Conservation (phyloP, 2,329 filamentous ascomycete genomes). For the Fusarium stilboides region DNA sequence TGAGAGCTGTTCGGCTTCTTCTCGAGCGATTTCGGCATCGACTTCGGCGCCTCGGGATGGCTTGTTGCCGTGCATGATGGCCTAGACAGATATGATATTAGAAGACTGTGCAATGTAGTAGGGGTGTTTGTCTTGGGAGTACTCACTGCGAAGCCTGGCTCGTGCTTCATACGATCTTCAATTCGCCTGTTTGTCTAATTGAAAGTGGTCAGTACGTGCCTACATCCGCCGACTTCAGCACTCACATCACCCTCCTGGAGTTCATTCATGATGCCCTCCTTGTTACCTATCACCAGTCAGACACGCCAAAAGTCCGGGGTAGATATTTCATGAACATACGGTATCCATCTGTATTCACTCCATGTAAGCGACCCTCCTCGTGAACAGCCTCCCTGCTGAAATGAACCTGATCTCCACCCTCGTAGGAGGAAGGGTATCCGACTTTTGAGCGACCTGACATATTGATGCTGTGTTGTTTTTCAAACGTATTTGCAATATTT, state of each 20-base stretch:
- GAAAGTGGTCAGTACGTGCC: background rate
- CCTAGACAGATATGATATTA: background rate
- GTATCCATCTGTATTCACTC: conserved; percentile 30
- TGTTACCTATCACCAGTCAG: conserved; percentile 8
- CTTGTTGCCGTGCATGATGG: conserved; percentile 33
- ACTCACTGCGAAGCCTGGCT: conserved; percentile 33
- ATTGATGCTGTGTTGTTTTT: background rate
- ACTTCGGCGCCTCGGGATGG: conserved; percentile 30
- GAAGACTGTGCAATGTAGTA: background rate
- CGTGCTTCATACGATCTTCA: conserved; percentile 32
- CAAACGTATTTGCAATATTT: background rate
- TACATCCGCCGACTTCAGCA: accelerated
- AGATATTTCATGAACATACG: background rate
- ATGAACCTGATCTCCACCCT: conserved; percentile 30
- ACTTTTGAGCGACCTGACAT: conserved; percentile 34
- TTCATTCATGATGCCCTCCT: conserved; percentile 34
- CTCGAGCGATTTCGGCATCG: conserved; percentile 28
- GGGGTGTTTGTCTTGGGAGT: accelerated
- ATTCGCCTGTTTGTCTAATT: conserved; percentile 16
- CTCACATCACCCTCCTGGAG: conserved; percentile 25
- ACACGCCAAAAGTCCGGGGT: no score
- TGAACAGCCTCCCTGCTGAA: conserved; percentile 22
- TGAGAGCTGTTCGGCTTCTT: conserved; percentile 27
- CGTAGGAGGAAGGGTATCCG: conserved; percentile 28
- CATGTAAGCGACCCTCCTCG: conserved; percentile 17